Evolutionary conservation across 192 early-diverging fungal genomes (phyloP), one percentile per base, ranked within the genome.

Genomic region (Rhizophagus prolifer): DNA sequence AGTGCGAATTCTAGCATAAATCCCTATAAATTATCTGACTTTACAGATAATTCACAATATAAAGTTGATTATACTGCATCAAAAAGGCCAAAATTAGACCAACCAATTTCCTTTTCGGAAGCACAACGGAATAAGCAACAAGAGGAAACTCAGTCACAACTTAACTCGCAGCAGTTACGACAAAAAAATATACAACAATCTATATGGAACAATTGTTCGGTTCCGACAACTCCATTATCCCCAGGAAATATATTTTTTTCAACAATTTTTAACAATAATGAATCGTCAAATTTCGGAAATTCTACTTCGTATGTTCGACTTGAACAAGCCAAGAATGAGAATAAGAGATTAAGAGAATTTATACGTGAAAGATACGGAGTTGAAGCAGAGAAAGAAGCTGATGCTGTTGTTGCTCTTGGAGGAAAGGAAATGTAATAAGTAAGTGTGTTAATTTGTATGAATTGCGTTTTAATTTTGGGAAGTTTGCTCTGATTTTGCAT

Each of bases 341-440:
- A 64, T 30, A 47, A 46, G 14, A 75, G 47, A 75, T 65, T 75
- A 60, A 63, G 63, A 65, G 74, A 75, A 65, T 75, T 28, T 60
- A 75, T 75, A 30, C 34, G 74, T n/a, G 26, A 65, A 65, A 75
- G 63, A 31, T 65, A 65, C 54, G 74, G 74, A 10, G 13, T 21
- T 9, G 59, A 65, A 34, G 74, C 74, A 2, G 63, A 34, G 26
- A 64, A 65, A 63, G 74, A 75, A 62, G 74, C 60, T 50, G 74
- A 72, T 60, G 47, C 21, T 59, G 58, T 72, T 6, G 34, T 72
- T 19, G 54, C 71, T 10, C 34, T 67, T 67, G 65, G 65, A 36
- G 21, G 34, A 10, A 67, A 41, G 1, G 50, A 54, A 19, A 6
- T 21, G 5, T 21, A 54, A 54, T 6, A 5, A 54, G 10, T 44